Percentiles rank a stretch among this genome's conserved stretches.
Conservation (phyloP, 306 rosid genomes). For the Vicia villosa region DNA sequence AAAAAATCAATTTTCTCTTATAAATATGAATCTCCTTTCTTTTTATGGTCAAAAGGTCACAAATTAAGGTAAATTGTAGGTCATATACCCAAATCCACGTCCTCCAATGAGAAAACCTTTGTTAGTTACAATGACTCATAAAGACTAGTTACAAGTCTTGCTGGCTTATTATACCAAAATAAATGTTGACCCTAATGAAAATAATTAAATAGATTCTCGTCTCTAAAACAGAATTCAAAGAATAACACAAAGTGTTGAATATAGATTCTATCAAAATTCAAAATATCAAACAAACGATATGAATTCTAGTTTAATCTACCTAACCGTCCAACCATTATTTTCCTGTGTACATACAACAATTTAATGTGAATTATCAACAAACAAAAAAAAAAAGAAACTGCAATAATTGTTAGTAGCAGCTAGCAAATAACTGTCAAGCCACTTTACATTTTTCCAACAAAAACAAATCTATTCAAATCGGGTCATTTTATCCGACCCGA, state of each 20-base stretch:
- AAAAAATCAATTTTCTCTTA: no score
- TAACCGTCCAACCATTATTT: slow-evolving; percentile 16
- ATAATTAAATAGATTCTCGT: not conserved
- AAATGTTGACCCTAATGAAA: slow-evolving; percentile 15
- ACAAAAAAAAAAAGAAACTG: slow-evolving; percentile 12
- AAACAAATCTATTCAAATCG: not conserved
- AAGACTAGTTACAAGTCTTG: not conserved
- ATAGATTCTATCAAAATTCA: not conserved
- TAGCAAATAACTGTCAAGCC: not conserved
- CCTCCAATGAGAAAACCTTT: not conserved
- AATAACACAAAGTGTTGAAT: slow-evolving; percentile 6
- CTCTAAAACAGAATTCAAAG: not conserved
- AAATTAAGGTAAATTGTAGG: not conserved
- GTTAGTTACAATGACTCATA: not conserved
- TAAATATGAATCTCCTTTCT: not conserved
- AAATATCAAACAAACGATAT: not conserved
- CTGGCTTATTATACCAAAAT: not conserved
- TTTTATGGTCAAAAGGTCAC: not conserved
- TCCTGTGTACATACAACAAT: slow-evolving; percentile 18
- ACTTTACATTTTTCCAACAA: slow-evolving; percentile 20
- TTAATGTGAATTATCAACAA: not conserved
- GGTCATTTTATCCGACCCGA: slow-evolving; percentile 25
- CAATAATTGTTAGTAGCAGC: slow-evolving; percentile 31
- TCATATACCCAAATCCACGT: not conserved
- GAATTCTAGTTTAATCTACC: not conserved